Percentiles rank a stretch among this genome's conserved stretches.
phyloP scores from a whole-genome alignment of 2,329 filamentous ascomycete genomes.

The Fusarium chuoi region DNA sequence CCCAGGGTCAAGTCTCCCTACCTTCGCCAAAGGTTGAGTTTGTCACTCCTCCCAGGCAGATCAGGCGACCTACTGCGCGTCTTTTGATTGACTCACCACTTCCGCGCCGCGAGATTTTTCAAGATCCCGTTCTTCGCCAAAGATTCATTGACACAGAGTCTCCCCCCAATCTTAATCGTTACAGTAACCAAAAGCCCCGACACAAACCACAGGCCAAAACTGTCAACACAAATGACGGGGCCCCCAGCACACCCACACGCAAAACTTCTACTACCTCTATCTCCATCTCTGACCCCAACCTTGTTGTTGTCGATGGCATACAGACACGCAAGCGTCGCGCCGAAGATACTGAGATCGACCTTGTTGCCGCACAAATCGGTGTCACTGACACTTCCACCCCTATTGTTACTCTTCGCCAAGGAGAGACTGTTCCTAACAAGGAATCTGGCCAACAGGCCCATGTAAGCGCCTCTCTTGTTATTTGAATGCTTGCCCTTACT shows the following conservation, averaged over 20 bases:
- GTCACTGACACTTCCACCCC: slow-evolving; percentile 19
- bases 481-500: background rate
- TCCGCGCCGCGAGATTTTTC: slow-evolving; percentile 14
- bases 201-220: background rate
- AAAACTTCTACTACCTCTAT: background rate
- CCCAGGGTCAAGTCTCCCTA: background rate
- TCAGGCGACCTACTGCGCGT: slow-evolving; percentile 15
- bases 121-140: slow-evolving; percentile 9
- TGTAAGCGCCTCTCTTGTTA: slow-evolving; percentile 9
- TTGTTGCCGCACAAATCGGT: slow-evolving; percentile 41
- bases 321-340: slow-evolving; percentile 46
- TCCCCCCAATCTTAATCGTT: background rate
- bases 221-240: background rate
- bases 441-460: slow-evolving; percentile 19
- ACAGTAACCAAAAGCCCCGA: background rate
- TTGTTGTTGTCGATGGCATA: slow-evolving; percentile 44
- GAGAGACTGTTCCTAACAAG: slow-evolving; percentile 15
- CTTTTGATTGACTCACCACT: slow-evolving; percentile 29
- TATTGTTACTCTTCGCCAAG: slow-evolving; percentile 33
- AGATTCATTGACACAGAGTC: slow-evolving; percentile 18
- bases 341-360: slow-evolving; percentile 46
- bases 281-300: slow-evolving; percentile 2
- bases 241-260: background rate
- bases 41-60: slow-evolving; percentile 23
- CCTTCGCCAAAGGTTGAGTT: background rate